Percentiles rank a stretch among this genome's conserved stretches.
Evolutionary conservation across 176 grass and related monocot species (phyloP).

Genomic region (Oryza nivara): DNA sequence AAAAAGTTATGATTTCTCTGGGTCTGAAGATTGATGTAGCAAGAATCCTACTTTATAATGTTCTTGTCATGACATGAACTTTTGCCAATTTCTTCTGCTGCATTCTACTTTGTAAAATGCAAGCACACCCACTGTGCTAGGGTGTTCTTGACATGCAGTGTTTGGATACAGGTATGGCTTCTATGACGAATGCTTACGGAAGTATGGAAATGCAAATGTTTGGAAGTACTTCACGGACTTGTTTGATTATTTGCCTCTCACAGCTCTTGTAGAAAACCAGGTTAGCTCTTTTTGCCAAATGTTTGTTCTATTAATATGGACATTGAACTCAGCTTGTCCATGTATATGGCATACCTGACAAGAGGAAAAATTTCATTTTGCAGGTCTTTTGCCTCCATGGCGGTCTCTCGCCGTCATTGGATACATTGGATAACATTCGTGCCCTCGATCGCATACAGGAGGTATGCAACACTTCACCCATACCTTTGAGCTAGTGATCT

Average conservation of each 20-base stretch:
- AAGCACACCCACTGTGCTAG: conserved; percentile 8
- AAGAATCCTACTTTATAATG: conserved; percentile 15
- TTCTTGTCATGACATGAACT: neutral
- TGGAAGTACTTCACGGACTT: conserved; percentile 99
- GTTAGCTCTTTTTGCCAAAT: conserved; percentile 48
- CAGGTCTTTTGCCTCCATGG: conserved; percentile 97
- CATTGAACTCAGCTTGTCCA: neutral
- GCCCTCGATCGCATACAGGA: conserved; percentile 95
- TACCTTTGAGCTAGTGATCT: conserved; percentile 1
- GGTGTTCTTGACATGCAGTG: conserved; percentile 42
- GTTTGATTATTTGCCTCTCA: conserved; percentile 99
- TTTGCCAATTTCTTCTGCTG: conserved; percentile 1
- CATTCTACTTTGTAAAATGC: conserved; percentile 30
- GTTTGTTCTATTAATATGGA: conserved; percentile 7
- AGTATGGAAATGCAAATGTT: conserved; percentile 99
- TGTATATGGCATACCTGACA: neutral
- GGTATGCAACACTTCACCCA: conserved; percentile 48
- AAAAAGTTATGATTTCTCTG: neutral
- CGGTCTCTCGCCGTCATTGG: conserved; percentile 95
- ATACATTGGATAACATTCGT: conserved; percentile 97
- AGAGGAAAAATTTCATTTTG: conserved; percentile 33
- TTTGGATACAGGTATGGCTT: conserved; percentile 89
- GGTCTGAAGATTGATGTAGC: neutral
- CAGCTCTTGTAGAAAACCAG: conserved; percentile 99
- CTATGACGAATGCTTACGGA: conserved; percentile 98